Base-by-base conservation (phyloP, 495 filamentous ascomycete genomes). In the Sphaerosporella brunnea region DNA sequence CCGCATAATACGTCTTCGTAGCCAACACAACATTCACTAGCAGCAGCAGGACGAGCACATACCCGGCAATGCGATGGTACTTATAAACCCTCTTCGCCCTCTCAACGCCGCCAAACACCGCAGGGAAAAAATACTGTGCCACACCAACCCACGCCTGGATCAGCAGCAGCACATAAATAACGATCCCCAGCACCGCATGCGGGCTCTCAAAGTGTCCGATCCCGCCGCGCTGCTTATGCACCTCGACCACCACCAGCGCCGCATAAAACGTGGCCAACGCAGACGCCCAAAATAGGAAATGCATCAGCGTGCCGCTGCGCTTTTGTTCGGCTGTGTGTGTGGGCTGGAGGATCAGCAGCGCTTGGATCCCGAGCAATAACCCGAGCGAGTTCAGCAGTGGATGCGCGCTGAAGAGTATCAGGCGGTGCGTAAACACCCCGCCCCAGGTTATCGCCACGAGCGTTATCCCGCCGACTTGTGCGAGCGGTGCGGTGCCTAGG, bases 21-120 rank as follows among this genome's bases (percentile, higher is more conserved):
- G 87, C 84, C 47, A 79, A 79, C 44, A 69, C 63, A 30, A 93
- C 70, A 9, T 85, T 88, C 23, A 72, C 75, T 54, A 90, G 65
- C 54, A 80, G 70, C 60, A 88, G 48, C 41, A 76, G 48, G 39
- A 93, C 58, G 51, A 86, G 63, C 28, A 74, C 52, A 63, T 96
- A 96, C 15, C 88, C 88, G n/a, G 66, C 68, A 47, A 68, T 64
- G 11, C 88, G 75, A 63, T 95, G 88, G 55, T 86, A 94, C 60
- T 93, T 93, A 66, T 86, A 96, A 25, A 90, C 52, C 28, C 64
- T 67, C 69, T 86, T 92, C 23, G 84, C 88, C 0, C 74, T 79
- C 20, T 81, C 77, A 47, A 77, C 77, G 51, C 83, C 75, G 16
- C 87, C 87, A 50, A 84, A 83, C 0, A 93, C 47, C 0, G 51